Base-by-base conservation (phyloP, 2,329 filamentous ascomycete genomes). In the Scolecobasidium constrictum region DNA sequence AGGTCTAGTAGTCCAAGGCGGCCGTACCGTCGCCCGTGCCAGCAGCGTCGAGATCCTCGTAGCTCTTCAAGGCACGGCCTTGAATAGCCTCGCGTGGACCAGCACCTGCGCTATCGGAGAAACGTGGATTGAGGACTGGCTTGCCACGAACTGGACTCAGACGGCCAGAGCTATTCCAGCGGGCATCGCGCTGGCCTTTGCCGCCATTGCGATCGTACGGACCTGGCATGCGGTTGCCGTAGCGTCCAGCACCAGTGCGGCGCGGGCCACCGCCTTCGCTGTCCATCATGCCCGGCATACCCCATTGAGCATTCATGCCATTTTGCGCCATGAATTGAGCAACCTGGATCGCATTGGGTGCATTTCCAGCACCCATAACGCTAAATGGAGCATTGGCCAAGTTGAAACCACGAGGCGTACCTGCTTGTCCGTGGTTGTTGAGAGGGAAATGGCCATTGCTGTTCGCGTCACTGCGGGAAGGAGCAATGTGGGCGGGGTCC, bases 401-500 rank as follows among this genome's bases (percentile, higher is more conserved):
- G 55, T 86, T 94, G 68, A 96, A 96, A 1, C 88, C 88, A 22
- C 90, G 81, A 26, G 90, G 90, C 4, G 90, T 95, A 36, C 90
- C 90, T 4, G 81, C 77, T 31, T 80, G 78, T 40, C 79, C 74
- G 53, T 90, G 84, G 53, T 83, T 85, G 38, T 77, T 73, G 34
- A 86, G 77, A 1, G 88, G 87, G 70, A 95, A 95, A 63, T 95
- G 90, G 2, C 90, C 90, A 54, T 95, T 95, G 53, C 84, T 93
- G 57, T 93, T 95, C 28, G 88, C 84, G 65, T 98, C 87, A 15
- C 88, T 92, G 45, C 90, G 77, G 9, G 88, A 93, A 1, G 92
- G 86, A 26, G 87, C 87, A 58, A 98, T 95, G 55, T 94, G 90
- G 9, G 90, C 81, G 33, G 92, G 92, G 56, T 98, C 92, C 35